phyloP scores from a whole-genome alignment of 2,329 filamentous ascomycete species.

The Fusarium sp. region DNA sequence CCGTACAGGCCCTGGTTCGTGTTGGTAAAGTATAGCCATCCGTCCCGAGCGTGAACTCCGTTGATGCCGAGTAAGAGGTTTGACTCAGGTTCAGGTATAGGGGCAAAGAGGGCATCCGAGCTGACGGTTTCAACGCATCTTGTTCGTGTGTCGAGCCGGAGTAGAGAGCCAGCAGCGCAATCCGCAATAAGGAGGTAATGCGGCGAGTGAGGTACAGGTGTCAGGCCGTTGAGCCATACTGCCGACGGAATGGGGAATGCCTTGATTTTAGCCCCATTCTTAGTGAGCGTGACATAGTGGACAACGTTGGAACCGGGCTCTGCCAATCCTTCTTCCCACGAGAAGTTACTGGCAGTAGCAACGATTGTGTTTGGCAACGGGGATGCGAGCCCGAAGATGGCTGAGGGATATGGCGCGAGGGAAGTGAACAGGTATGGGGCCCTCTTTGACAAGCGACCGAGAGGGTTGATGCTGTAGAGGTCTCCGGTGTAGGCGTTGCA shows the following conservation, averaged over 20 bases:
- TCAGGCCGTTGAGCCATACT: background rate
- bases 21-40: constrained; percentile 8
- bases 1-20: constrained; percentile 2
- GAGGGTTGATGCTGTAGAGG: background rate
- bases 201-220: background rate
- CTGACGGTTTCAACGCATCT: background rate
- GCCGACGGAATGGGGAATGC: background rate
- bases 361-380: background rate
- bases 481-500: constrained; percentile 3
- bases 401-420: background rate
- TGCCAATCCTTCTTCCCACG: background rate
- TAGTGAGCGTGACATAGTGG: background rate
- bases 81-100: background rate
- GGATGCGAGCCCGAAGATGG: background rate
- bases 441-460: background rate
- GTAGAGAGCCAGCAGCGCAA: background rate
- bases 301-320: background rate
- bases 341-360: background rate
- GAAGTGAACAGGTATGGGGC: background rate
- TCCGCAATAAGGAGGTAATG: background rate
- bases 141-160: background rate
- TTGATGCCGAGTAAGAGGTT: background rate
- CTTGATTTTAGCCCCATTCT: background rate
- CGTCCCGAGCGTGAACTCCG: background rate
- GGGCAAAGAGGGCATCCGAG: background rate